Evolutionary conservation across 2,329 filamentous ascomycete species (phyloP), one percentile per base, ranked within the genome.

Genomic region (Alternaria ethzedia): DNA sequence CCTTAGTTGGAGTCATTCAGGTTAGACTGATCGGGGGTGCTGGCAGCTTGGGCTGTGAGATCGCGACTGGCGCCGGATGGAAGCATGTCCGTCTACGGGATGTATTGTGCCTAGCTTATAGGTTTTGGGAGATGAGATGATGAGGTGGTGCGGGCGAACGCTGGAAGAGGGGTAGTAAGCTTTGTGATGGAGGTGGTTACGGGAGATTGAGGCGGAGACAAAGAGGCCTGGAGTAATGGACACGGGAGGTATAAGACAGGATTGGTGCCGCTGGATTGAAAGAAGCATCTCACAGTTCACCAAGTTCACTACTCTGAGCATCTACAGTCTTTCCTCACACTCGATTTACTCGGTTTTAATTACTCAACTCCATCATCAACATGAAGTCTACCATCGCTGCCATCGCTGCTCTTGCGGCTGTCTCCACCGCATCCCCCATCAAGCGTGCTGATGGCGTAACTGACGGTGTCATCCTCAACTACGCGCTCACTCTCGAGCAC

Each of bases 401-500:
- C 28, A 17, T 65, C 32, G 56, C 60, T 55, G 56, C 65, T 11
- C 54, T 69, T 10, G 57, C 65, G 21, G 67, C 64, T 11, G 55
- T 67, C 46, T 50, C 63, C 41, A 66, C 70, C 7, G 61, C 64
- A 23, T 69, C 74, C 6, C 70, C 74, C n/a, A 74, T 74, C 57
- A 70, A 74, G 67, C 75, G 74, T 52, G 64, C 64, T 20, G 46
- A 61, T 44, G 67, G 62, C 43, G 70, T 67, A 28, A 60, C 64
- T 11, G 73, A 78, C 54, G 70, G 45, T 55, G 71, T 68, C 17
- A 77, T 83, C 60, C 78, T 83, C 67, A 80, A 82, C 73, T 83
- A 82, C 62, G 81, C 82, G 6, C 70, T 83, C 26, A 82, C 81
- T 6, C 80, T 83, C 3, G 82, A 83, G 73, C 80, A 83, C 69